Evolutionary conservation across 2,329 filamentous ascomycete species (phyloP).

Genomic region (Elsinoe necatrix): DNA sequence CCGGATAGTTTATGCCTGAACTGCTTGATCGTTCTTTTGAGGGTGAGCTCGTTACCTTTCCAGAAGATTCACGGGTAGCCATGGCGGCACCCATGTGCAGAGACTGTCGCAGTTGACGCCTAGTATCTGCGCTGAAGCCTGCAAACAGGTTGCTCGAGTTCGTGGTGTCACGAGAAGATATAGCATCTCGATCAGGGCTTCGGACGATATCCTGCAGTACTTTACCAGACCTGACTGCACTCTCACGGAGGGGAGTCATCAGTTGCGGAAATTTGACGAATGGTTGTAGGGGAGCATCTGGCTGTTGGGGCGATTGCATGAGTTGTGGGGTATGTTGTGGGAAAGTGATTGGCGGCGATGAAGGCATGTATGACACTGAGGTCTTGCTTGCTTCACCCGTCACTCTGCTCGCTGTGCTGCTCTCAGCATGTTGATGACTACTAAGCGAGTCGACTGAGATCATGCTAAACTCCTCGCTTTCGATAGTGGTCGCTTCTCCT

Average conservation of each 20-base stretch:
- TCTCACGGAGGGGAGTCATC: conserved; percentile 16
- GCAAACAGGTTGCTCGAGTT: conserved; percentile 25
- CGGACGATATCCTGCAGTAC: conserved; percentile 18
- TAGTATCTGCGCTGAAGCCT: conserved; percentile 33
- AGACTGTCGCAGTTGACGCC: conserved; percentile 32
- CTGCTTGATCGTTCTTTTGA: background rate
- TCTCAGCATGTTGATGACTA: conserved; percentile 18
- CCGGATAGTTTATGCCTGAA: conserved; percentile 5
- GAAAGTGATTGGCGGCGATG: conserved; percentile 24
- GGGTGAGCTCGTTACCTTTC: conserved; percentile 1
- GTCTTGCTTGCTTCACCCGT: background rate
- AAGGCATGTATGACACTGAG: conserved; percentile 25
- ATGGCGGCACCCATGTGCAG: conserved; percentile 33
- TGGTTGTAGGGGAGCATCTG: conserved; percentile 8
- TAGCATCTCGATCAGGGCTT: conserved; percentile 13
- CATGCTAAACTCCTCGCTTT: conserved; percentile 45
- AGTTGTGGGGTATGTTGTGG: conserved; percentile 7
- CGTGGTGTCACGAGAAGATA: background rate
- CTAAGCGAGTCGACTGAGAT: conserved; percentile 41
- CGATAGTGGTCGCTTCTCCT: conserved; percentile 39
- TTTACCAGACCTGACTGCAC: conserved; percentile 17
- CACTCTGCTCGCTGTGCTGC: background rate
- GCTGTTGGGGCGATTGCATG: conserved; percentile 15
- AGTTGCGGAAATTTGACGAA: conserved; percentile 14
- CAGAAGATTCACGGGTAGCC: conserved; percentile 18